Conservation (phyloP, 345 rosid species). For the Mallotus nudiflorus region DNA sequence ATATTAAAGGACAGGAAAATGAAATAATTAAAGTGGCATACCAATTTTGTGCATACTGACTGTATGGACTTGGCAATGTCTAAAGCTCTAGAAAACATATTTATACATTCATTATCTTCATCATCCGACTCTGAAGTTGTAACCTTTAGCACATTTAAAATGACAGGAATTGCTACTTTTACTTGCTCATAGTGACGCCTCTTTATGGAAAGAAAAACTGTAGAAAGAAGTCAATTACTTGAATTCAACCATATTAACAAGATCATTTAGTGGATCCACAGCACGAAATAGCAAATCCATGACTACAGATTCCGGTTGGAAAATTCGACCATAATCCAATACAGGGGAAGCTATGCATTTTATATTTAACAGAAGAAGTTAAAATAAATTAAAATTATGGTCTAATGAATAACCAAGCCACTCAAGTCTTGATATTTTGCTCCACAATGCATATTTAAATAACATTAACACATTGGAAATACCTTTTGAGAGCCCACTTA, state of each 20-base stretch:
- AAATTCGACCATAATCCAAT: background rate
- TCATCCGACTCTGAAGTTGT: constrained; percentile 41
- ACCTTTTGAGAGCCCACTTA: constrained; percentile 76
- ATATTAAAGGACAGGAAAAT: constrained; percentile 7
- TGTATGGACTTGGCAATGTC: constrained; percentile 57
- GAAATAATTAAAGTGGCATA: constrained; percentile 27
- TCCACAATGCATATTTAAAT: too few relatives aligned
- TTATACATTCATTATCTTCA: constrained; percentile 36
- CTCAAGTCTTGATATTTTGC: background rate
- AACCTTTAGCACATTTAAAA: constrained; percentile 54
- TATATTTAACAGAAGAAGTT: background rate
- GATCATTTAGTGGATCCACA: background rate
- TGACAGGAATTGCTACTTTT: constrained; percentile 63
- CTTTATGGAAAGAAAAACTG: constrained; percentile 61
- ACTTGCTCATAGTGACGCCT: constrained; percentile 82
- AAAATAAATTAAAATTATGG: background rate
- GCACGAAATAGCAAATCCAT: background rate
- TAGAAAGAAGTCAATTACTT: constrained; percentile 18
- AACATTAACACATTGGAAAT: background rate
- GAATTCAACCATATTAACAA: background rate
- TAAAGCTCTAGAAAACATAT: constrained; percentile 58
- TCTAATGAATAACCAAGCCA: background rate
- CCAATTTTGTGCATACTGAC: constrained; percentile 59
- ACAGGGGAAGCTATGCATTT: background rate
- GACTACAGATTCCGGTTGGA: background rate